Conservation (phyloP, 2,329 filamentous ascomycete species). For the Huntiella omanensis region DNA sequence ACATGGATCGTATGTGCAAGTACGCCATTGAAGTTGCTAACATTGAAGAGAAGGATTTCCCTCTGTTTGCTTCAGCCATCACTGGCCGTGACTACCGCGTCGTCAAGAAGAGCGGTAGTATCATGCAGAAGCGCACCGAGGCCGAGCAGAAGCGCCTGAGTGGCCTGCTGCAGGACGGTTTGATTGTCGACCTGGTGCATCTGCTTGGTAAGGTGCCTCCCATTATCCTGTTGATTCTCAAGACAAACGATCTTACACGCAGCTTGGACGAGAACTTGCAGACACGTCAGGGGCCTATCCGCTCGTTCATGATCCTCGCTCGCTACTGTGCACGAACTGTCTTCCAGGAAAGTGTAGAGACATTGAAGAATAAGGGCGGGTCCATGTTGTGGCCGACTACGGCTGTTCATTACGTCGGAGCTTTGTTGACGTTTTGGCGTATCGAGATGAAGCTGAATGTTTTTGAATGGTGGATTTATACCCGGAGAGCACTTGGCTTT, state of each 20-base stretch:
- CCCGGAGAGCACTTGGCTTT: constrained; percentile 29
- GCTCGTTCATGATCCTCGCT: constrained; percentile 48
- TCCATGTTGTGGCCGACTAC: constrained; percentile 42
- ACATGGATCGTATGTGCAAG: constrained; percentile 68
- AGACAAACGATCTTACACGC: constrained; percentile 91
- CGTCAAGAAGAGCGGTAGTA: constrained; percentile 34
- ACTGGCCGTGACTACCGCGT: constrained; percentile 81
- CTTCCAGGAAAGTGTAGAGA: constrained; percentile 43
- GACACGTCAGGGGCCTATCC: constrained; percentile 47
- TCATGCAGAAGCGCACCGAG: constrained; percentile 39
- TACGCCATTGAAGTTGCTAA: constrained; percentile 81
- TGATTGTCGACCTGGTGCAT: constrained; percentile 74
- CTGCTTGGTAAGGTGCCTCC: constrained; percentile 75
- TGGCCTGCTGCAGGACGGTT: constrained; percentile 64
- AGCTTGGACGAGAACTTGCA: constrained; percentile 82
- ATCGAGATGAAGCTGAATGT: constrained; percentile 44
- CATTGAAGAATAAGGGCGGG: constrained; percentile 28
- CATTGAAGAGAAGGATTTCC: constrained; percentile 76
- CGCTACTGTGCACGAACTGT: constrained; percentile 50
- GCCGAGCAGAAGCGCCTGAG: constrained; percentile 79
- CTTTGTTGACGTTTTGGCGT: constrained; percentile 38
- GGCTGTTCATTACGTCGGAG: constrained; percentile 31
- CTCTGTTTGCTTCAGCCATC: constrained; percentile 87
- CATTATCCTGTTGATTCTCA: constrained; percentile 85
- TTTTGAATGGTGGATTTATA: constrained; percentile 41